These are phyloP conservation scores for Lachnellula subtilissima DNA, from an alignment of 2,329 filamentous ascomycete genomes.

Conservation along the genomic window DNA sequence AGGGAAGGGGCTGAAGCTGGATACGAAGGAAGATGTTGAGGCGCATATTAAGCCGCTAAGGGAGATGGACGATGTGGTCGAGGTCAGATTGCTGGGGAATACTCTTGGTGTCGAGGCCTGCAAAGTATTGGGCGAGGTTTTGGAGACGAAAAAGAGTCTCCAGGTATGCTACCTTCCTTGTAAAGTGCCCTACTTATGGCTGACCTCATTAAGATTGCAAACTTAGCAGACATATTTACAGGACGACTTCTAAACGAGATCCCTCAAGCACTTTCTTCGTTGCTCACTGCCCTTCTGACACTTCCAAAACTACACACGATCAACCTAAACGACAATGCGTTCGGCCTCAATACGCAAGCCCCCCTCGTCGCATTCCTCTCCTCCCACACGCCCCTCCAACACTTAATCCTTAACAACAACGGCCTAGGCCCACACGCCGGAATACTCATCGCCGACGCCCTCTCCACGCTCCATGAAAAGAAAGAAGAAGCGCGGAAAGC, in stretches of 20 bases:
- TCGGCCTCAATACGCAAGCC: slow-evolving; percentile 90
- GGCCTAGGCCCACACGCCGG: slow-evolving; percentile 90
- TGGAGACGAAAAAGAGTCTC: slow-evolving; percentile 78
- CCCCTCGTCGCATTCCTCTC: slow-evolving; percentile 90
- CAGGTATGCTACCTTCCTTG: slow-evolving; percentile 45
- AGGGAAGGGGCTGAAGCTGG: slow-evolving; percentile 87
- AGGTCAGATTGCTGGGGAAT: slow-evolving; percentile 84
- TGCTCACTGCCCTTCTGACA: slow-evolving; percentile 81
- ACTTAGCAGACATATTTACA: slow-evolving; percentile 97
- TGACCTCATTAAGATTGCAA: slow-evolving; percentile 55
- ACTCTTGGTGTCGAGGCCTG: slow-evolving; percentile 87
- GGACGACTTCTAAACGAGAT: slow-evolving; percentile 91
- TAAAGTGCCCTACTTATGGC: slow-evolving; percentile 2
- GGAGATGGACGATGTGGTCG: slow-evolving; percentile 70
- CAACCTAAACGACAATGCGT: slow-evolving; percentile 97
- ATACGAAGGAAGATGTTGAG: slow-evolving; percentile 81
- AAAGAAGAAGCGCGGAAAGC: slow-evolving; percentile 73
- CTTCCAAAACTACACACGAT: slow-evolving; percentile 83
- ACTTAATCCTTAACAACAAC: slow-evolving; percentile 97
- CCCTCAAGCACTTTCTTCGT: slow-evolving; percentile 76
- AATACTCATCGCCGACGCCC: slow-evolving; percentile 80
- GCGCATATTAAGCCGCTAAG: slow-evolving; percentile 73
- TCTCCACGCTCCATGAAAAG: slow-evolving; percentile 75
- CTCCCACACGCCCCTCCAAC: slow-evolving; percentile 81
- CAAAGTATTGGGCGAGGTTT: slow-evolving; percentile 74